Conservation (phyloP, 139 green algal genomes). For the Chlamydomonas asymmetrica region DNA sequence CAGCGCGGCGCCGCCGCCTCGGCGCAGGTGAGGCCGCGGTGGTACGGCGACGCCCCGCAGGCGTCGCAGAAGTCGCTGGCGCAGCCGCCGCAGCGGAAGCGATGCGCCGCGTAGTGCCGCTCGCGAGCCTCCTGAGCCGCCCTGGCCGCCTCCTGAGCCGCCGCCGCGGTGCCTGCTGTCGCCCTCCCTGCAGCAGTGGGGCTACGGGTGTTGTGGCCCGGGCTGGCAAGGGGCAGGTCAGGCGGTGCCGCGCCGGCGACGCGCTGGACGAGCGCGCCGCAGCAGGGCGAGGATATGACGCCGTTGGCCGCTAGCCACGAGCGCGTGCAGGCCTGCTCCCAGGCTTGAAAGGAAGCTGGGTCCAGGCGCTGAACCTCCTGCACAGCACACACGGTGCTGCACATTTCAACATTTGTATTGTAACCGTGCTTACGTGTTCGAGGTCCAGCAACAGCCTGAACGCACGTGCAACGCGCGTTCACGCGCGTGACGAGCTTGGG, state of each 20-base stretch:
- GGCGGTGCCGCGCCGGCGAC: not conserved
- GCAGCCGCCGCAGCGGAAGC: conserved; percentile 31
- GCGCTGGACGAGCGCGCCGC: conserved; percentile 21
- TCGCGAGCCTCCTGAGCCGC: not conserved
- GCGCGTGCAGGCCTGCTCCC: conserved; percentile 12
- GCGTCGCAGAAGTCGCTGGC: conserved; percentile 27
- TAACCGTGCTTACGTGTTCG: too few relatives aligned
- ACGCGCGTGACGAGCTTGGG: too few relatives aligned
- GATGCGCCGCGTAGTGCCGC: conserved; percentile 10
- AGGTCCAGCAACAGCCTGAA: too few relatives aligned
- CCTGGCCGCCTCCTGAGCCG: not conserved
- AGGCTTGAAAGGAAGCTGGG: not conserved
- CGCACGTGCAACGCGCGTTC: too few relatives aligned
- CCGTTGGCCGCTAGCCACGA: conserved; percentile 6
- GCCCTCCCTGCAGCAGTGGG: not conserved
- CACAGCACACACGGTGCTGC: not conserved
- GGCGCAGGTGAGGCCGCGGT: conserved; percentile 17
- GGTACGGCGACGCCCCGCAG: conserved; percentile 27
- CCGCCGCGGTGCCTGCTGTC: not conserved
- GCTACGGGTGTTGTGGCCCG: not conserved
- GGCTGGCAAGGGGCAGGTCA: not conserved
- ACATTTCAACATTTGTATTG: too few relatives aligned
- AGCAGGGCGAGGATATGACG: conserved; percentile 23
- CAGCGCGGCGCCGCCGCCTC: conserved; percentile 19
- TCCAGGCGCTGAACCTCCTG: not conserved